A percentile compares a stretch with the other conserved stretches of the same genome.
Evolutionary conservation across 768 basidiomycete species (phyloP).

Genomic region (Pholiota conissans): DNA sequence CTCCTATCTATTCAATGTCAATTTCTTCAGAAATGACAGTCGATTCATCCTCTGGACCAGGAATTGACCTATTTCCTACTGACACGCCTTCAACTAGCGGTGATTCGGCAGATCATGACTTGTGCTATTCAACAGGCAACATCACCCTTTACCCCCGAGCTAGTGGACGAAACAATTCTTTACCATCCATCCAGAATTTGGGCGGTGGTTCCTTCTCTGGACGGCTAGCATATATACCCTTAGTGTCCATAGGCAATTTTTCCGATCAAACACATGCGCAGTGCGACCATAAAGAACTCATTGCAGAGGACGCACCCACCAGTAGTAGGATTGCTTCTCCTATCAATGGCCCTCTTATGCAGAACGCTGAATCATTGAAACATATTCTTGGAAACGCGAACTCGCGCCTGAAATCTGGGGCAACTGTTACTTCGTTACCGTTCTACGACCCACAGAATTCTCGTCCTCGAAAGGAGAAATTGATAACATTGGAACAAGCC

Average conservation of each 20-base stretch:
- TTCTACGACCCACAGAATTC: neutral
- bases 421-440: conserved; percentile 33
- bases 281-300: too few species aligned
- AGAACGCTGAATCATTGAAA: conserved; percentile 31
- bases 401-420: conserved; percentile 55
- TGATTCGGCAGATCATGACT: neutral
- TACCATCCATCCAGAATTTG: neutral
- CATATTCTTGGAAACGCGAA: conserved; percentile 61
- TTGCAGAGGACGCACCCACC: too few species aligned
- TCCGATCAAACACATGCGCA: too few species aligned
- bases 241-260: neutral
- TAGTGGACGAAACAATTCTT: neutral
- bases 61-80: conserved; percentile 10
- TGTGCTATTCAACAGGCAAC: too few species aligned
- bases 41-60: conserved; percentile 3
- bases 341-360: neutral
- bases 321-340: neutral
- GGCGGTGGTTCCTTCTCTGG: neutral
- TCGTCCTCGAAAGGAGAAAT: neutral
- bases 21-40: neutral
- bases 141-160: too few species aligned
- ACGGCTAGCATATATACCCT: neutral
- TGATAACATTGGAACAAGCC: conserved; percentile 60
- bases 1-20: neutral
- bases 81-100: neutral